Evolutionary conservation across 2,329 filamentous ascomycete species (phyloP).

Genomic region (Fusarium sacchari): DNA sequence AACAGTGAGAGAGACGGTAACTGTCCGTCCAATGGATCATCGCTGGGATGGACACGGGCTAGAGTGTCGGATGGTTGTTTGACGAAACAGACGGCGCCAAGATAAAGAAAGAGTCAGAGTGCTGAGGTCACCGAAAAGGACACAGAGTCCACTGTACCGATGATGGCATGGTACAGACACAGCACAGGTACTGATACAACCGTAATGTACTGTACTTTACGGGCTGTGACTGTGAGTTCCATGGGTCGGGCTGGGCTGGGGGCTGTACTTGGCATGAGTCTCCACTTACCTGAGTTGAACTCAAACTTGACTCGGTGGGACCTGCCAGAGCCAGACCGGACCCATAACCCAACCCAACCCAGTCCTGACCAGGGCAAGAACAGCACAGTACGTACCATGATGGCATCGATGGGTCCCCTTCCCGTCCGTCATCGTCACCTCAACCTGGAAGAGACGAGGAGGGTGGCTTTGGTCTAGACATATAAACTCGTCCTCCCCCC

Average conservation of each 20-base stretch:
- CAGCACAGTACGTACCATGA: conserved; percentile 22
- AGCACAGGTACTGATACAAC: background rate
- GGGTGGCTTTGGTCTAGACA: conserved; percentile 25
- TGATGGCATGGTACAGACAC: conserved; percentile 25
- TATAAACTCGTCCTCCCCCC: conserved; percentile 39
- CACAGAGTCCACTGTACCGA: background rate
- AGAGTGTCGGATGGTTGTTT: background rate
- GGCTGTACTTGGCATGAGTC: conserved; percentile 4
- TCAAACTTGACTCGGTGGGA: conserved; percentile 7
- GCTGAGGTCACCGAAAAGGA: conserved; percentile 22
- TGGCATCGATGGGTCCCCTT: conserved; percentile 23
- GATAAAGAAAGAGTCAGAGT: conserved; percentile 1
- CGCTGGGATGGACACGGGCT: conserved; percentile 1
- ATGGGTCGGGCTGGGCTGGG: background rate
- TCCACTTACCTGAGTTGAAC: conserved; percentile 13
- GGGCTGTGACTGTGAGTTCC: background rate
- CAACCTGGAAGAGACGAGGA: conserved; percentile 1
- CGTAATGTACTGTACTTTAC: background rate
- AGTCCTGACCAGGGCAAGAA: background rate
- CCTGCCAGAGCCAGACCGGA: background rate
- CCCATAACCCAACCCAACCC: background rate
- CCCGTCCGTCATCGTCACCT: conserved; percentile 19
- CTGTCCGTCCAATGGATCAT: background rate
- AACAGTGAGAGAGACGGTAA: background rate
- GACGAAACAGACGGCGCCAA: conserved; percentile 8